Conservation (phyloP, 2,329 filamentous ascomycete genomes). For the Arthrobotrys conoides region DNA sequence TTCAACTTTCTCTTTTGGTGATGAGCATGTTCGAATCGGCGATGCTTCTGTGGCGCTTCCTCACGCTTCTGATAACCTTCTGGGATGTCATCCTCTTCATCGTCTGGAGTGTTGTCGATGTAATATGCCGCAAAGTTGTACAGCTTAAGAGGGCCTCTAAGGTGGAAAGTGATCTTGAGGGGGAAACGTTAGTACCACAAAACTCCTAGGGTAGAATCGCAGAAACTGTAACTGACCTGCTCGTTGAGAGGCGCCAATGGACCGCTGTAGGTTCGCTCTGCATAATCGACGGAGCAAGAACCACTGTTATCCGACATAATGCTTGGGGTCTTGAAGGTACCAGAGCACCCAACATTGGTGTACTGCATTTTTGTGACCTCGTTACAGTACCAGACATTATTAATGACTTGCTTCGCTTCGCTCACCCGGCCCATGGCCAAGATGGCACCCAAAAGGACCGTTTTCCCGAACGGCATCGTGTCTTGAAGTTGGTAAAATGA, state of each 20-base stretch:
- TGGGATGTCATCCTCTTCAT: conserved; percentile 25
- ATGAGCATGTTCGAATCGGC: conserved; percentile 44
- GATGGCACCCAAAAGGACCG: conserved; percentile 47
- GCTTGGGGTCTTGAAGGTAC: conserved; percentile 47
- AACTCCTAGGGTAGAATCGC: not conserved
- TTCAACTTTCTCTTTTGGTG: conserved; percentile 48
- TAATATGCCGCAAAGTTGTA: conserved; percentile 59
- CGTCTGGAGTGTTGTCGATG: conserved; percentile 49
- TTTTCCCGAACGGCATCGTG: conserved; percentile 48
- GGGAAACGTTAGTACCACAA: not conserved
- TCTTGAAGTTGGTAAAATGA: conserved; percentile 16
- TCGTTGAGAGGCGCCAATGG: conserved; percentile 56
- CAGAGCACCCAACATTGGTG: conserved; percentile 51
- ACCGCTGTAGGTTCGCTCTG: conserved; percentile 32
- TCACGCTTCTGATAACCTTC: conserved; percentile 48
- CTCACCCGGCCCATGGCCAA: conserved; percentile 50
- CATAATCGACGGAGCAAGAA: conserved; percentile 33
- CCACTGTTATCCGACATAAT: conserved; percentile 36
- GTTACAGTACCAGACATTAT: conserved; percentile 52
- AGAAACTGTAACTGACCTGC: conserved; percentile 19
- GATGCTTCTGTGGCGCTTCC: conserved; percentile 32
- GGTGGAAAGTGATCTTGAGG: conserved; percentile 56
- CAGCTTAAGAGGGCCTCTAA: conserved; percentile 48
- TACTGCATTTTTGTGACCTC: conserved; percentile 57
- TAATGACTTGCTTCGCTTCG: conserved; percentile 45